Percentiles rank a stretch among this genome's conserved stretches.
phyloP scores from a whole-genome alignment of 306 rosid species.

The Prunus mongolica region DNA sequence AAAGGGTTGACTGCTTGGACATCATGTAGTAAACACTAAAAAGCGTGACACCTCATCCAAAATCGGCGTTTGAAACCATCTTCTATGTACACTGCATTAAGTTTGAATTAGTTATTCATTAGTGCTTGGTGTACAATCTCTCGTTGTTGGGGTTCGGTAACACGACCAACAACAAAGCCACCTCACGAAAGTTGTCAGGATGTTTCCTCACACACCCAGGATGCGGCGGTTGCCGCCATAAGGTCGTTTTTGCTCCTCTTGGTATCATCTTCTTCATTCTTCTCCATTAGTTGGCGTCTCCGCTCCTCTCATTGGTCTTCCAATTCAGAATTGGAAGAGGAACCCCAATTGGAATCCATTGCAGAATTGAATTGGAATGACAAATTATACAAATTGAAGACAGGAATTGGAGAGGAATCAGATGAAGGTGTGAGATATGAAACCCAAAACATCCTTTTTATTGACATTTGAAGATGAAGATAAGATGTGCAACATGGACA shows the following conservation, averaged over 20 bases:
- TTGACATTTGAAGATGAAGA: too few species aligned
- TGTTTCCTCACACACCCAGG: not conserved
- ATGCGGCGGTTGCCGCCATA: not conserved
- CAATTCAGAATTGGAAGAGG: not conserved
- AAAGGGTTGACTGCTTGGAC: too few species aligned
- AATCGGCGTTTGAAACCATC: not conserved
- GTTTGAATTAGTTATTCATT: too few species aligned
- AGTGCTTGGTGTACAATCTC: not conserved
- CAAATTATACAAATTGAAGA: too few species aligned
- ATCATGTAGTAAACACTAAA: not conserved
- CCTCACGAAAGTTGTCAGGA: not conserved
- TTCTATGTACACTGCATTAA: not conserved
- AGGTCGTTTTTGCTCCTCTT: not conserved
- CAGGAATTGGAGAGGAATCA: too few species aligned
- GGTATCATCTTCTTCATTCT: too few species aligned
- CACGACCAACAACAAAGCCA: not conserved
- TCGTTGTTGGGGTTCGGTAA: not conserved
- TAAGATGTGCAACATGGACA: too few species aligned
- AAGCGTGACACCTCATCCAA: not conserved
- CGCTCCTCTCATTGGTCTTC: not conserved
- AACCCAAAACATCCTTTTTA: too few species aligned
- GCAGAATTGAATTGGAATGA: not conserved
- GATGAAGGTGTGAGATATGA: too few species aligned
- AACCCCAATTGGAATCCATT: not conserved
- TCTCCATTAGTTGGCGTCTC: not conserved